Base-by-base conservation (phyloP, 768 basidiomycete genomes). In the Hericium erinaceus region DNA sequence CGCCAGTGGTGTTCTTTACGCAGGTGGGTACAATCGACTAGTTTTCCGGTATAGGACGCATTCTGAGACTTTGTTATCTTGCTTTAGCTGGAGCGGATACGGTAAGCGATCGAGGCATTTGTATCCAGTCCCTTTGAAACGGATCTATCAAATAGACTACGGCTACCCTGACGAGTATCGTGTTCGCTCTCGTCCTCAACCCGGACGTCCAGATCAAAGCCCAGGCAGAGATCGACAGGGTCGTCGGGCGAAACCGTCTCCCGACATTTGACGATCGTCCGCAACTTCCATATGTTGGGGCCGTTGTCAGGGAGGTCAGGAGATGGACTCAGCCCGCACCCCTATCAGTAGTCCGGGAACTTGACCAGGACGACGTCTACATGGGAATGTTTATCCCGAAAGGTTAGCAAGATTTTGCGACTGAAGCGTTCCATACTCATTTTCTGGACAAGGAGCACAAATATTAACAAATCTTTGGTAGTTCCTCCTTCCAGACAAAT, bases 261-360 rank as follows among this genome's bases (percentile, higher is more conserved):
- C 71, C 71, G 2, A 61, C 56, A 8, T 56, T 62, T 13, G 62
- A 57, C 38, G 69, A 70, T 54, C 56, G 63, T 20, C 57, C 55
- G 10, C 58, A 57, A 24, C 58, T 70, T 9, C 68, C 68, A 3
- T 70, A 67, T 55, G 40, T 66, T 10, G 39, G 63, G 0, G 67
- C 67, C 8, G 39, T 69, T 38, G 58, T 59, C 54, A 55, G 61
- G 33, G 69, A 70, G 54, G 55, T 64, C 11, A 58, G 64, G 56
- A 60, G 69, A 46, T 71, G 69, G 69, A 58, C 66, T 46, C 65
- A 65, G 12, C 65, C 66, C n/a, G 61, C 64, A 4, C 67, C 68
- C 9, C 51, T 70, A 16, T 33, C 28, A 9, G 4, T 33, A 33
- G 8, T 9, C 28, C 28, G 28, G 28, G 28, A 33, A 9, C 1